Evolutionary conservation across 2,329 filamentous ascomycete species (phyloP).

Genomic region (Colletotrichum salicis): DNA sequence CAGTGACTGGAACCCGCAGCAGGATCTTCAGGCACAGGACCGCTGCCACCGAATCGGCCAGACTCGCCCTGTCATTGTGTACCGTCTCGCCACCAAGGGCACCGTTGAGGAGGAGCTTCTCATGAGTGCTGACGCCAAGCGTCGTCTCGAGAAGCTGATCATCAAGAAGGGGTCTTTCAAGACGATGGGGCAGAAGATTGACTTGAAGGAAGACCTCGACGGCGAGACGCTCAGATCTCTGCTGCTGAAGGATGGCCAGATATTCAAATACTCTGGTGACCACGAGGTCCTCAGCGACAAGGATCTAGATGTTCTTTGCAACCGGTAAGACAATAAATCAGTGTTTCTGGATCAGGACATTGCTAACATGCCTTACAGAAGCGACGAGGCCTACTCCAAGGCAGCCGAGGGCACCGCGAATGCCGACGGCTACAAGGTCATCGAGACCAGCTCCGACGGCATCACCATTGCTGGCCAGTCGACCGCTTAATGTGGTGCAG

Average conservation of each 20-base stretch:
- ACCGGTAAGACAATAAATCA: slow-evolving; percentile 60
- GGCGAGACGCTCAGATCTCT: slow-evolving; percentile 70
- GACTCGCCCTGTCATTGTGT: slow-evolving; percentile 90
- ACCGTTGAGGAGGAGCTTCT: slow-evolving; percentile 92
- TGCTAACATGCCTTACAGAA: slow-evolving; percentile 45
- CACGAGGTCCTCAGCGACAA: slow-evolving; percentile 77
- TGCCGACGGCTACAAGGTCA: slow-evolving; percentile 77
- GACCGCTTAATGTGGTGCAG: not conserved
- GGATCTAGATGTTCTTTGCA: slow-evolving; percentile 82
- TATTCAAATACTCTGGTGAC: slow-evolving; percentile 68
- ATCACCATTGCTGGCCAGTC: slow-evolving; percentile 45
- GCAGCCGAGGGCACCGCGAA: slow-evolving; percentile 84
- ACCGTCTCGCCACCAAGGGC: slow-evolving; percentile 89
- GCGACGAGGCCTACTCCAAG: slow-evolving; percentile 70
- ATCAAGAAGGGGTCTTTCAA: slow-evolving; percentile 93
- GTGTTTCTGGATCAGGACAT: not conserved
- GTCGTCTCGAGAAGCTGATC: slow-evolving; percentile 90
- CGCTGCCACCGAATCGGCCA: slow-evolving; percentile 95
- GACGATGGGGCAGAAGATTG: slow-evolving; percentile 72
- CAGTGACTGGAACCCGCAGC: slow-evolving; percentile 92
- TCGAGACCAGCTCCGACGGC: slow-evolving; percentile 76
- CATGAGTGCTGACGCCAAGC: slow-evolving; percentile 89
- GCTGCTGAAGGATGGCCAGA: slow-evolving; percentile 77
- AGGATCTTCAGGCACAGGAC: slow-evolving; percentile 96
- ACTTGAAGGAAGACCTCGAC: slow-evolving; percentile 63